Evolutionary conservation across 192 early-diverging fungal species (phyloP), one percentile per base, ranked within the genome.

Genomic region (Jimgerdemannia lactiflua): DNA sequence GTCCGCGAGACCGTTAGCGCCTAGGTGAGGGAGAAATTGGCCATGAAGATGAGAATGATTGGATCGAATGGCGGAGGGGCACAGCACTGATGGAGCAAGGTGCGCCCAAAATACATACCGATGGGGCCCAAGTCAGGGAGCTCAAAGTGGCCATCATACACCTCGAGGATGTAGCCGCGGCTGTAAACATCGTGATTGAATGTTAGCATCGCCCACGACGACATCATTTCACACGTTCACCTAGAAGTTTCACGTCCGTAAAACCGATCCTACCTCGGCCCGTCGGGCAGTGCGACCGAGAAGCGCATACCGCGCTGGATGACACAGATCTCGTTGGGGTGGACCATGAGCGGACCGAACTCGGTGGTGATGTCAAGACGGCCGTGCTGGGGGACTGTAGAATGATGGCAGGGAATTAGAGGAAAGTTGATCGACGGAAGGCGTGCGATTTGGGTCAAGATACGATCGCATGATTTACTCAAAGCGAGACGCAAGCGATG

Each of bases 41-140:
- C 20, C 66, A 11, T 29, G 29, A 67, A 9, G 6, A 3, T 6
- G 29, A 29, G 29, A 29, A 29, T 49, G 70, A 43, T 18, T 3
- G 11, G 3, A 18, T 14, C 3, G 39, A 4, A 6, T 42, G 18
- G 54, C 17, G 11, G n/a, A 43, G 10, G 6, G 63, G 3, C 29
- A 29, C 29, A 29, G 29, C 29, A 29, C 29, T 29, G 29, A 29
- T 29, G 1, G 18, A 7, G 10, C 65, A 66, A 9, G 49, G 20
- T 68, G 3, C 4, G 44, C 43, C 18, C 14, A 10, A 14, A 74
- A 1, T 71, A 29, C 29, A 29, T 67, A 88, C 95, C 95, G 71
- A 99, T 99, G 14, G 96, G 95, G 0, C 97, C 97, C 0, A 97
- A 89, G 72, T 99, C 96, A 29, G 97, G 97, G 3, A 99, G 89